phyloP scores from a whole-genome alignment of 1,284 basidiomycete genomes.

The Rhodotorula sp. region DNA sequence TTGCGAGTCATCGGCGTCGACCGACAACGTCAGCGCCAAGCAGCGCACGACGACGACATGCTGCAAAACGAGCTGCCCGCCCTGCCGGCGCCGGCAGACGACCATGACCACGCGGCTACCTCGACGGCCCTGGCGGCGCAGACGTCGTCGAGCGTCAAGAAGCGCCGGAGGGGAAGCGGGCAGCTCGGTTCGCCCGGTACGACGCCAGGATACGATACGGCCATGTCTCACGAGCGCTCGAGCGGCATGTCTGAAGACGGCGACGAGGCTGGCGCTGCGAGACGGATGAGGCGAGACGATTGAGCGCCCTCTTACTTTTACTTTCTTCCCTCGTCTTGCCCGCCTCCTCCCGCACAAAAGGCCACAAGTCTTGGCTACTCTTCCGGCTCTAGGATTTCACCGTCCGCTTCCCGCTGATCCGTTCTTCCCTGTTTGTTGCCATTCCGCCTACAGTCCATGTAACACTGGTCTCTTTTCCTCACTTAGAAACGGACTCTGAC shows the following conservation, averaged over 20 bases:
- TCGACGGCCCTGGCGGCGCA: neutral
- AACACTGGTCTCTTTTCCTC: too few relatives aligned
- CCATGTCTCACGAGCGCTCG: too few relatives aligned
- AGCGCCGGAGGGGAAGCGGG: neutral
- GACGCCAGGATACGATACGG: too few relatives aligned
- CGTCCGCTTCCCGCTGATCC: too few relatives aligned
- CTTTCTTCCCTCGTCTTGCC: too few relatives aligned
- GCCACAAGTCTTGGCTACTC: neutral
- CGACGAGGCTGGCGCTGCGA: too few relatives aligned
- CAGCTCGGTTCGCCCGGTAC: too few relatives aligned
- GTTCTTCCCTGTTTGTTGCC: neutral
- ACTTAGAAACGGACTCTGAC: too few relatives aligned
- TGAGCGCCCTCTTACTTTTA: neutral
- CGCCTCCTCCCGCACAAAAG: too few relatives aligned
- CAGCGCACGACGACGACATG: neutral
- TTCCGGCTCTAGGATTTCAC: too few relatives aligned
- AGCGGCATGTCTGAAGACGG: too few relatives aligned
- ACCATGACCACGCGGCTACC: neutral
- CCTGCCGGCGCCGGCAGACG: neutral
- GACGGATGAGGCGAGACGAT: neutral
- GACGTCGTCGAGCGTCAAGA: neutral
- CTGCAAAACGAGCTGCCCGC: neutral
- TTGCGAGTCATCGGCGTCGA: conserved; percentile 71
- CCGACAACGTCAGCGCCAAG: conserved; percentile 51
- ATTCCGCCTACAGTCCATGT: too few relatives aligned